Conservation (phyloP, 306 rosid species). For the Spatholobus suberectus region DNA sequence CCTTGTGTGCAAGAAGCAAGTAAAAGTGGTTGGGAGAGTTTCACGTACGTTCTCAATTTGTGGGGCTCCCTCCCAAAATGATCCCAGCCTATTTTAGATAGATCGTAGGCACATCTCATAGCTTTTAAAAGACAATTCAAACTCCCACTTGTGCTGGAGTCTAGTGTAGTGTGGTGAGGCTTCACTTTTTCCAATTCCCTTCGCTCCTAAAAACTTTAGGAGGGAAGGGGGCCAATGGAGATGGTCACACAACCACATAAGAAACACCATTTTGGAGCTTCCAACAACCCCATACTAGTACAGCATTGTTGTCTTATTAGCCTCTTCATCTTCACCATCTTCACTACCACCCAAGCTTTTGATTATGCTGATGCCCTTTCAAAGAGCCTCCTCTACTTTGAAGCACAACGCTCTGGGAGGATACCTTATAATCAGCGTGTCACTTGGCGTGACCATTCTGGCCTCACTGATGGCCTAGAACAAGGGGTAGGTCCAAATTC, state of each 20-base stretch:
- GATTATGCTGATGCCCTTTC: conserved; percentile 83
- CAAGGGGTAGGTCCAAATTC: conserved; percentile 69
- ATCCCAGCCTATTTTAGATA: conserved; percentile 37
- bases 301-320: conserved; percentile 46
- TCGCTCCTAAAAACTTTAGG: conserved; percentile 59
- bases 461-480: conserved; percentile 94
- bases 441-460: conserved; percentile 92
- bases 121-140: conserved; percentile 41
- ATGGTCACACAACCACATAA: conserved; percentile 22
- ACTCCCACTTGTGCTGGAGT: neutral
- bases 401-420: conserved; percentile 95
- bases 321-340: conserved; percentile 46
- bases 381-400: conserved; percentile 92
- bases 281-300: conserved; percentile 18
- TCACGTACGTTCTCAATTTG: conserved; percentile 43
- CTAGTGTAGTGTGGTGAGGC: neutral
- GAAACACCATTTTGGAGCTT: conserved; percentile 32
- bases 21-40: neutral
- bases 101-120: conserved; percentile 32
- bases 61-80: conserved; percentile 47
- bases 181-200: conserved; percentile 43
- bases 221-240: conserved; percentile 59
- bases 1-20: neutral
- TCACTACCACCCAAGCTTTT: conserved; percentile 45
- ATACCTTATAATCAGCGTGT: conserved; percentile 94